phyloP scores from a whole-genome alignment of 148 eudicot genomes.

The Silene conica region DNA sequence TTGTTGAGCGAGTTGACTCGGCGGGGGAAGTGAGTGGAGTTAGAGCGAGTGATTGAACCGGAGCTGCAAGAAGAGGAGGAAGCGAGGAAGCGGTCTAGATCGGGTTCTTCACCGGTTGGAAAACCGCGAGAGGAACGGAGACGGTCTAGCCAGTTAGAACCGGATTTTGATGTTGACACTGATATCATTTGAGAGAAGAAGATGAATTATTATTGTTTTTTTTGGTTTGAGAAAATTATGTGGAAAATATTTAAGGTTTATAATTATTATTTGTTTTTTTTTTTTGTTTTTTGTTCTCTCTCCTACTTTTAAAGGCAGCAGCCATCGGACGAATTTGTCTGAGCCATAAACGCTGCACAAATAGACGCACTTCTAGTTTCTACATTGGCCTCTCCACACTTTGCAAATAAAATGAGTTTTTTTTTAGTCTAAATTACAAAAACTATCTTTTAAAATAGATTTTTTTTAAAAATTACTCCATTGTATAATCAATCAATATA shows the following conservation, averaged over 20 bases:
- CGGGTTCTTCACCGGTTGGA: constrained; percentile 39
- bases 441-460: too few species aligned
- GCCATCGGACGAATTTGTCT: too few species aligned
- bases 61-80: constrained; percentile 23
- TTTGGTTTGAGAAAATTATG: background rate
- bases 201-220: background rate
- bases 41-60: constrained; percentile 25
- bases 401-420: too few species aligned
- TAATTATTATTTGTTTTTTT: background rate
- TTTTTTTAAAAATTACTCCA: too few species aligned
- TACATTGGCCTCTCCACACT: too few species aligned
- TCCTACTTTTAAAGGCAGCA: too few species aligned
- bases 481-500: too few species aligned
- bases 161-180: constrained; percentile 30
- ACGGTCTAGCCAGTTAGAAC: constrained; percentile 72
- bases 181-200: constrained; percentile 16
- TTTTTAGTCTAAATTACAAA: too few species aligned
- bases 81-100: constrained; percentile 53
- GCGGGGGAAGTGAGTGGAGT: constrained; percentile 10
- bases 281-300: too few species aligned
- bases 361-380: too few species aligned
- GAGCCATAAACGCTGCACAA: too few species aligned
- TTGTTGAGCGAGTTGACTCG: background rate
- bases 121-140: constrained; percentile 76
- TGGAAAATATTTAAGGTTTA: background rate